Evolutionary conservation across 139 green algal genomes (phyloP).

Genomic region (Auxenochlorella protothecoides): DNA sequence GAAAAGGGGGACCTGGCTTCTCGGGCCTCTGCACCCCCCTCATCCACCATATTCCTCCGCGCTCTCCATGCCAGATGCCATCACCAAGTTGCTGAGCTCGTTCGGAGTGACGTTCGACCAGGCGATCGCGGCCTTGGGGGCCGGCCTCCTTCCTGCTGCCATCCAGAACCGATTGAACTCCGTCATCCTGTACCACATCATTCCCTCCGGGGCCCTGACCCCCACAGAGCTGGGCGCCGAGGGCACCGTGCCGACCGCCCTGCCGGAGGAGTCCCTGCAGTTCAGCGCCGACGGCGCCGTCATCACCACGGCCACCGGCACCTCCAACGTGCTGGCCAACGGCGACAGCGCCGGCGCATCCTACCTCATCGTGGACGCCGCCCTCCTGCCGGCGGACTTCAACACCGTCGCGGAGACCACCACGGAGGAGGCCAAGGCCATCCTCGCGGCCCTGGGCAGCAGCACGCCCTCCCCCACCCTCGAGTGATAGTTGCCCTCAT

Average conservation of each 20-base stretch:
- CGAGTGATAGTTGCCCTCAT: neutral
- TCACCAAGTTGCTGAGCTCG: no score
- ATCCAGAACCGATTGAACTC: neutral
- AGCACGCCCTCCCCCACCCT: neutral
- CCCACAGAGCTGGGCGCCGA: neutral
- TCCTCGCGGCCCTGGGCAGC: neutral
- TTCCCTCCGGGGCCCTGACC: neutral
- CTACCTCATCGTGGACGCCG: neutral
- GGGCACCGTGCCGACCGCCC: conserved; percentile 5
- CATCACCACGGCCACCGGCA: neutral
- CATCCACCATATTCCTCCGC: no score
- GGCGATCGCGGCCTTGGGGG: no score
- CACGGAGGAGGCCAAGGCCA: neutral
- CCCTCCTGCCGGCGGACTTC: neutral
- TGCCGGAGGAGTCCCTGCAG: neutral
- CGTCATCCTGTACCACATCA: conserved; percentile 12
- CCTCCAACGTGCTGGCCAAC: neutral
- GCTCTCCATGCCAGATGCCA: no score
- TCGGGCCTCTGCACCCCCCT: no score
- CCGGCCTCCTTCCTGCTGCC: no score
- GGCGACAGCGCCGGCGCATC: conserved; percentile 2
- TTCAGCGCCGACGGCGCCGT: neutral
- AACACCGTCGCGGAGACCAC: neutral
- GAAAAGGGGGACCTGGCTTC: no score
- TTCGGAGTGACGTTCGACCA: no score